Percentiles rank a stretch among this genome's conserved stretches.
Evolutionary conservation across 495 filamentous ascomycete genomes (phyloP).

Genomic region (Physcia stellaris): DNA sequence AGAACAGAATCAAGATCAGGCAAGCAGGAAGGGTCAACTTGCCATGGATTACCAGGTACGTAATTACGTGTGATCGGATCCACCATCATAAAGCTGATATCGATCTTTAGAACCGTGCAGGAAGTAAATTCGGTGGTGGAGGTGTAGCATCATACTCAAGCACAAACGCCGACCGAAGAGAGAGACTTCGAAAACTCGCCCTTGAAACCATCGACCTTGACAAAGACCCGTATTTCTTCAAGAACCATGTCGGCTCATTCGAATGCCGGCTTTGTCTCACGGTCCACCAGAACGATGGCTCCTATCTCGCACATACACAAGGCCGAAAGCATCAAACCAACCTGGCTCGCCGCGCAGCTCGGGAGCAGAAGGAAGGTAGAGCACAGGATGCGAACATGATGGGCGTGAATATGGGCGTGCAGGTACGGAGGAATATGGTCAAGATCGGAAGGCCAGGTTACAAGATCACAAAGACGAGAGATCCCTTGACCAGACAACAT

Average conservation of each 20-base stretch:
- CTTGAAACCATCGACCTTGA: constrained; percentile 98
- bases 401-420: constrained; percentile 64
- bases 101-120: constrained; percentile 67
- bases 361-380: constrained; percentile 78
- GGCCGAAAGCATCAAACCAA: constrained; percentile 99
- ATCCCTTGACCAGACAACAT: constrained; percentile 79
- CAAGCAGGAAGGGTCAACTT: no score
- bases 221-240: constrained; percentile 99
- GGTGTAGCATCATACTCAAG: constrained; percentile 87
- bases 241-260: constrained; percentile 96
- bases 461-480: constrained; percentile 91
- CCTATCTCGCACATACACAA: constrained; percentile 97
- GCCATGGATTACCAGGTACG: constrained; percentile 54
- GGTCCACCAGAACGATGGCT: constrained; percentile 99
- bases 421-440: constrained; percentile 76
- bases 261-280: constrained; percentile 96
- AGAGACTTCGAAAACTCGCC: constrained; percentile 92
- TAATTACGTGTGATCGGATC: not conserved
- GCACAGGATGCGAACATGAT: constrained; percentile 55
- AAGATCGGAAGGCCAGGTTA: constrained; percentile 97
- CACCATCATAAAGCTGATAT: constrained; percentile 19
- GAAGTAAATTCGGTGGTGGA: constrained; percentile 95
- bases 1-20: no score
- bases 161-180: constrained; percentile 92
- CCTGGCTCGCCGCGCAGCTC: constrained; percentile 86